These are phyloP conservation scores for Phytophthora brassicae DNA, from an alignment of 352 stramenopile genomes.

Conservation along the genomic window DNA sequence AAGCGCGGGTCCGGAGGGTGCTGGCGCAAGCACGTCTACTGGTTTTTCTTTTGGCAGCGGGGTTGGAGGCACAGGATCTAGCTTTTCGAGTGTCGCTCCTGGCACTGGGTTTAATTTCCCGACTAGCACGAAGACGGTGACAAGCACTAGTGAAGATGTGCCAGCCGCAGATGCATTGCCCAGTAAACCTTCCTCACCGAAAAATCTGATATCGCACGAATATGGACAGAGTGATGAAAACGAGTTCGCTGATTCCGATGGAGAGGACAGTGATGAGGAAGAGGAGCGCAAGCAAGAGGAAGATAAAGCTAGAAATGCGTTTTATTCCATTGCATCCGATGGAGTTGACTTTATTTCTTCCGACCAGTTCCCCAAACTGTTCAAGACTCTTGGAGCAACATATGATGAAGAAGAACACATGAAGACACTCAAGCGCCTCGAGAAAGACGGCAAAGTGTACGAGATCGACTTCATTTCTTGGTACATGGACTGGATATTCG, in stretches of 20 bases:
- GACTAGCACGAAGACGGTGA: slow-evolving; percentile 10
- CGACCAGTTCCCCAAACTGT: slow-evolving; percentile 43
- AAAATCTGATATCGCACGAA: slow-evolving; percentile 14
- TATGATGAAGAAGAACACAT: slow-evolving; percentile 55
- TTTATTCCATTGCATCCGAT: slow-evolving; percentile 30
- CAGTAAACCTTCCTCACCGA: background rate
- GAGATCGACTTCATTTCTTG: slow-evolving; percentile 45
- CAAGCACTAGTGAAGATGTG: background rate
- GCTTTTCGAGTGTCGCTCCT: slow-evolving; percentile 7
- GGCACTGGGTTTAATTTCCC: slow-evolving; percentile 25
- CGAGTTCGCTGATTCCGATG: slow-evolving; percentile 40
- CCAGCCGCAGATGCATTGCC: background rate
- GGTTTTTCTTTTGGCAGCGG: slow-evolving; percentile 33
- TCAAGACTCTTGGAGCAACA: slow-evolving; percentile 44
- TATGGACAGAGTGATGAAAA: slow-evolving; percentile 59
- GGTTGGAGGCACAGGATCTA: slow-evolving; percentile 9
- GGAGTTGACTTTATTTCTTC: slow-evolving; percentile 25
- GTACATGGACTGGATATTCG: slow-evolving; percentile 60
- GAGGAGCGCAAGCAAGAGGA: slow-evolving; percentile 55
- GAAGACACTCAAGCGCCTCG: slow-evolving; percentile 3
- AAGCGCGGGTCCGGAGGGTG: background rate
- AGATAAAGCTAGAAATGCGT: slow-evolving; percentile 37
- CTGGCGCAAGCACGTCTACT: slow-evolving; percentile 6
- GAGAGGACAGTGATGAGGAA: slow-evolving; percentile 49
- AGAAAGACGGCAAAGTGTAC: slow-evolving; percentile 26